Evolutionary conservation across 2,329 filamentous ascomycete genomes (phyloP), one percentile per base, ranked within the genome.

Genomic region (Nannizzia gypsea): DNA sequence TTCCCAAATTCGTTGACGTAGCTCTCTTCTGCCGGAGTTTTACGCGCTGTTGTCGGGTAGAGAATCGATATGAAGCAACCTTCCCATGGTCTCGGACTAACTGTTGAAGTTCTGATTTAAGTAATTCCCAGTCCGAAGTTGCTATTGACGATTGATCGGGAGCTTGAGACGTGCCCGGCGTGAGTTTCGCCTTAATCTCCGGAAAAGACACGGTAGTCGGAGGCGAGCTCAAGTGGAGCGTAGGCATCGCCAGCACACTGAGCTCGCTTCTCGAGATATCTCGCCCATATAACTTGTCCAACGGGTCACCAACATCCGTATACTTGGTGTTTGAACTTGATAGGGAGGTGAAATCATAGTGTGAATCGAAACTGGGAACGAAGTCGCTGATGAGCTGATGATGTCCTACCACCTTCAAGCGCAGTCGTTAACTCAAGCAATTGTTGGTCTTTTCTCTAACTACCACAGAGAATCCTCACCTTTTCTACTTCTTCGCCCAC

Each of bases 21-120:
- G 69, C 64, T n/a, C 68, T 62, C 57, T 68, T 66, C 22, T 66
- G 62, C 55, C 63, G 62, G 15, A 71, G 58, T 1, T 60, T 63
- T 17, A 57, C 46, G 5, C 69, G 69, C 67, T 13, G 31, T 17
- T 54, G 24, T 13, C 31, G 26, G 31, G 15, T 17, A 34, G 26
- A 20, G n/a, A 54, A 31, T 1, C 50, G 50, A 28, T n/a, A 4
- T 54, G 26, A 17, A 34, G 50, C n/a, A n/a, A 54, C 15, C 55
- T 58, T 67, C 64, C 31, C 64, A 65, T 3, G 65, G 63, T 3
- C 62, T 59, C 2, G 60, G 58, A n/a, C 69, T 62, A 50, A 64
- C 64, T 6, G 60, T 48, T 3, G 61, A 60, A 22, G 68, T 60
- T 26, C 64, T 58, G 20, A 54, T 28, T 54, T 54, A 13, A 54